A percentile compares a stretch with the other conserved stretches of the same genome.
These are phyloP conservation scores for Pythium vanterpoolii DNA, from an alignment of 352 stramenopile genomes.

Conservation along the genomic window DNA sequence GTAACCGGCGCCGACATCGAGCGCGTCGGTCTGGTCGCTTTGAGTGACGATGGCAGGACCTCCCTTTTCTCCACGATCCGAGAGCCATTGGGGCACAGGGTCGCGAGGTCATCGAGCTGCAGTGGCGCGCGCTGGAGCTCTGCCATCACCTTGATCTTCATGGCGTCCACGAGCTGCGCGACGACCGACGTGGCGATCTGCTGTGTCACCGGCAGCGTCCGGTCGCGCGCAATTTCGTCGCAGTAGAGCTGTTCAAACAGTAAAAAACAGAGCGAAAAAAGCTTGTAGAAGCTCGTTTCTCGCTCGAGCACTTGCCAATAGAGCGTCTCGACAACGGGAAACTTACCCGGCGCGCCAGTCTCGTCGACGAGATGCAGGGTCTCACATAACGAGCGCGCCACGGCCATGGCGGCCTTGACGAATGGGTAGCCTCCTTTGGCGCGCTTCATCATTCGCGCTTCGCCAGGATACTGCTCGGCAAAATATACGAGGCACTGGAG, in stretches of 20 bases:
- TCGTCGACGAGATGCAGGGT: slow-evolving; percentile 46
- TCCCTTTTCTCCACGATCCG: slow-evolving; percentile 24
- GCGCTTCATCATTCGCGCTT: slow-evolving; percentile 65
- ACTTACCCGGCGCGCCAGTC: slow-evolving; percentile 33
- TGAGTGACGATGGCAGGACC: background rate
- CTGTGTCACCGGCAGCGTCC: slow-evolving; percentile 25
- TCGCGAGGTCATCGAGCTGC: slow-evolving; percentile 35
- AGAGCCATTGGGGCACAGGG: slow-evolving; percentile 41
- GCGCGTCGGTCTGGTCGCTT: background rate
- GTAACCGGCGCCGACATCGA: background rate
- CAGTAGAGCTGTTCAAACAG: slow-evolving; percentile 70
- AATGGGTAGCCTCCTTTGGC: slow-evolving; percentile 58
- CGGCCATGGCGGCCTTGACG: slow-evolving; percentile 47
- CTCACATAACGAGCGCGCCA: slow-evolving; percentile 48
- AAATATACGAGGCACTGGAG: slow-evolving; percentile 71
- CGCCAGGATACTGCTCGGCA: slow-evolving; percentile 47
- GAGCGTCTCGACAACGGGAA: slow-evolving; percentile 46
- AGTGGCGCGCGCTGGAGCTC: slow-evolving; percentile 44
- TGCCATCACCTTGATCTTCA: slow-evolving; percentile 34
- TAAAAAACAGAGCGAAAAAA: slow-evolving; percentile 60
- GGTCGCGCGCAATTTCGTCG: slow-evolving; percentile 39
- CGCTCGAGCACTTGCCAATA: slow-evolving; percentile 63
- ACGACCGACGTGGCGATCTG: slow-evolving; percentile 31
- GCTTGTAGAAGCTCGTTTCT: slow-evolving; percentile 48
- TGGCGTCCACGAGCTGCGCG: slow-evolving; percentile 38